phyloP scores from a whole-genome alignment of 2,329 filamentous ascomycete genomes.

The Colletotrichum cereale region DNA sequence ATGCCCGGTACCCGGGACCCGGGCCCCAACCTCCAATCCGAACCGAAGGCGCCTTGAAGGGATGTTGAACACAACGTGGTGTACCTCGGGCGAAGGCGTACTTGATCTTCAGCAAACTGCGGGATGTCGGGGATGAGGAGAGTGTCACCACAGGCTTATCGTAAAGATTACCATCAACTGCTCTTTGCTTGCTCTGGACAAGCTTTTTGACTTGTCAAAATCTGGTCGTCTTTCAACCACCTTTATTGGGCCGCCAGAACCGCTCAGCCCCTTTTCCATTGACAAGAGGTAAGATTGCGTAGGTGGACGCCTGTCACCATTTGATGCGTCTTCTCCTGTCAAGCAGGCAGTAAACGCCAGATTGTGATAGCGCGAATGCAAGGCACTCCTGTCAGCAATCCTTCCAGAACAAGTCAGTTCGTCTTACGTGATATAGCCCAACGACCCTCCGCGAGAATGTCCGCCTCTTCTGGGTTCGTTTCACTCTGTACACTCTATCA shows the following conservation, averaged over 20 bases:
- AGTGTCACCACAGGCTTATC: neutral
- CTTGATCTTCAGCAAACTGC: no score
- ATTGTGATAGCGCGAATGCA: no score
- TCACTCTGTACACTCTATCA: neutral
- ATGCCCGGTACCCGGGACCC: neutral
- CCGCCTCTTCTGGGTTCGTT: neutral
- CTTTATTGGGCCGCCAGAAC: no score
- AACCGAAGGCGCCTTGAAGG: neutral
- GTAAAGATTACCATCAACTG: neutral
- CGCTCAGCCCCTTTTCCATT: neutral
- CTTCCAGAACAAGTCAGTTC: no score
- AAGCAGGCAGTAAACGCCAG: neutral
- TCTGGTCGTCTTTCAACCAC: neutral
- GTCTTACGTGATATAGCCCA: neutral
- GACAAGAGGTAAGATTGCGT: no score
- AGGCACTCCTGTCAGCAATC: neutral
- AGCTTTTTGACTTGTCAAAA: no score
- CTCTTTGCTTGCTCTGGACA: neutral
- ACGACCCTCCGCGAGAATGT: neutral
- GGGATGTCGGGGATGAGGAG: neutral
- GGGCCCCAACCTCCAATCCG: neutral
- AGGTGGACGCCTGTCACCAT: neutral
- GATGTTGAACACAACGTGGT: no score
- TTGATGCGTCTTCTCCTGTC: neutral
- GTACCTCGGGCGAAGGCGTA: neutral